These are phyloP conservation scores for Laetiporus sulphureus DNA, from an alignment of 1,284 basidiomycete genomes.

Conservation along the genomic window DNA sequence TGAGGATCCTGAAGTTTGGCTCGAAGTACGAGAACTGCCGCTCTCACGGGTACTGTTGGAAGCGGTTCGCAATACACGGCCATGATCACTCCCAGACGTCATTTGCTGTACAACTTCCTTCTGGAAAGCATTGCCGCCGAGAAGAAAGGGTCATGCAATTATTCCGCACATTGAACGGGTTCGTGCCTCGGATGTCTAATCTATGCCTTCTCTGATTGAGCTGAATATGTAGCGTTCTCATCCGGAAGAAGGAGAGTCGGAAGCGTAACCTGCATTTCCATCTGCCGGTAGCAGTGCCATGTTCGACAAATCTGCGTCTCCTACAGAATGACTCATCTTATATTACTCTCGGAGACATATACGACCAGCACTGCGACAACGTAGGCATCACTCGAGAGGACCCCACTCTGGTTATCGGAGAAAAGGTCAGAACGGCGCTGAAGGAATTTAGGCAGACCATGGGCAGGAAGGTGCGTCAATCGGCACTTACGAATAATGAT, in stretches of 20 bases:
- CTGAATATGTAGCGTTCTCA: constrained; percentile 54
- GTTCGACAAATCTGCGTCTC: constrained; percentile 80
- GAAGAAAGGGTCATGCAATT: constrained; percentile 94
- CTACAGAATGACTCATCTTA: constrained; percentile 92
- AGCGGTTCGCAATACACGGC: constrained; percentile 89
- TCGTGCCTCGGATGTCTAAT: constrained; percentile 22
- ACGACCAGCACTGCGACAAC: constrained; percentile 83
- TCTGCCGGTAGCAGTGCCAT: constrained; percentile 82
- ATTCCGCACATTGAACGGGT: constrained; percentile 92
- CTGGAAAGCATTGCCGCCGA: constrained; percentile 81
- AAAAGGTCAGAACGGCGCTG: constrained; percentile 73
- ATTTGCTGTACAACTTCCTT: constrained; percentile 91
- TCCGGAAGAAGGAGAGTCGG: constrained; percentile 87
- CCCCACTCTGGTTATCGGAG: constrained; percentile 77
- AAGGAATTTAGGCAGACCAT: constrained; percentile 50
- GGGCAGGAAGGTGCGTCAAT: constrained; percentile 39
- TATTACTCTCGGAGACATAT: constrained; percentile 89
- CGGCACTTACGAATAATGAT: neutral
- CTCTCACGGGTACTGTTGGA: constrained; percentile 82
- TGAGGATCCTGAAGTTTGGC: constrained; percentile 88
- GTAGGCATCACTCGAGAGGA: constrained; percentile 83
- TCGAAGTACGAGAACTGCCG: constrained; percentile 90
- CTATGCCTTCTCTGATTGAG: neutral
- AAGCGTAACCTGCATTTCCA: constrained; percentile 92
- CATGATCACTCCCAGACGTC: constrained; percentile 85